phyloP scores from a whole-genome alignment of 805 yeast species.

The Saturnispora bothae region DNA sequence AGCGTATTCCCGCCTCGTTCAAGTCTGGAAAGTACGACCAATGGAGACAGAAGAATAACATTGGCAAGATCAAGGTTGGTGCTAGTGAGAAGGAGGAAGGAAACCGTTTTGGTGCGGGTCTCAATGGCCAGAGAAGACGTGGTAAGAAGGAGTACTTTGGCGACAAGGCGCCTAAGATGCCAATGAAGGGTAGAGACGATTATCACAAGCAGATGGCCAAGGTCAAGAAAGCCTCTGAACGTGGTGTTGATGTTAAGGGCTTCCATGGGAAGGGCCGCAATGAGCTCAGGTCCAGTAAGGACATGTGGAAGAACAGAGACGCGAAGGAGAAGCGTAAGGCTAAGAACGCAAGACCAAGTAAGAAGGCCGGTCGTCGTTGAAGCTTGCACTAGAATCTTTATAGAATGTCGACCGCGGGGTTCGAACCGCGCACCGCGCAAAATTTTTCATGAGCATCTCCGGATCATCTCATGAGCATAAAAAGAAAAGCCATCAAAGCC shows the following conservation, averaged over 20 bases:
- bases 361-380: constrained; percentile 25
- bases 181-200: constrained; percentile 88
- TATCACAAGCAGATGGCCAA: constrained; percentile 72
- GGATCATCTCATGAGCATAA: too few relatives aligned
- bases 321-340: constrained; percentile 60
- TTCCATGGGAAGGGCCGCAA: constrained; percentile 34
- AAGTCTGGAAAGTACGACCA: constrained; percentile 85
- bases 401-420: too few relatives aligned
- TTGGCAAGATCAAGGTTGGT: constrained; percentile 43
- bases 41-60: constrained; percentile 71
- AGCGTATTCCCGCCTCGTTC: constrained; percentile 81
- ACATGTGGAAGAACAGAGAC: constrained; percentile 70
- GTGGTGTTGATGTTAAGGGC: constrained; percentile 67
- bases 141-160: constrained; percentile 64
- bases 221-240: constrained; percentile 67
- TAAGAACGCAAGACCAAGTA: constrained; percentile 75
- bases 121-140: constrained; percentile 27
- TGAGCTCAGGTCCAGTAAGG: constrained; percentile 60
- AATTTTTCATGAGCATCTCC: too few relatives aligned
- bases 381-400: background rate
- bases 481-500: too few relatives aligned
- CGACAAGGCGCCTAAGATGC: constrained; percentile 71
- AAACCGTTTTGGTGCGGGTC: constrained; percentile 25
- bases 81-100: constrained; percentile 31
- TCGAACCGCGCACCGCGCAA: too few relatives aligned